phyloP scores from a whole-genome alignment of 2,329 filamentous ascomycete species.

The Xylariaceae sp. region DNA sequence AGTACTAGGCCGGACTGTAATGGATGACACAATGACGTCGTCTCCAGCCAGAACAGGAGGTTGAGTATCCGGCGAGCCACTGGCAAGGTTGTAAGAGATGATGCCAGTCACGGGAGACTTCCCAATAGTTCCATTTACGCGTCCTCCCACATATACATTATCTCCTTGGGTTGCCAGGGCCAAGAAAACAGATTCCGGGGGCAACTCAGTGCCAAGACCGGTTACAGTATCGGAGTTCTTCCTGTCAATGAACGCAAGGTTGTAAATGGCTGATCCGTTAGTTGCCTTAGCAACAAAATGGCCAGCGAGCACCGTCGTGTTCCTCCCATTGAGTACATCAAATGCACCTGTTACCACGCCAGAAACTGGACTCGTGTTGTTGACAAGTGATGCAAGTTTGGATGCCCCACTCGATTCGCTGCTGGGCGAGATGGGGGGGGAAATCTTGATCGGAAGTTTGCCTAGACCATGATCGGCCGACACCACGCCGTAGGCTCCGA shows the following conservation, averaged over 20 bases:
- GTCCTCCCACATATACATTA: slow-evolving; percentile 77
- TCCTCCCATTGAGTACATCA: slow-evolving; percentile 64
- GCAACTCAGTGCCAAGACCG: slow-evolving; percentile 64
- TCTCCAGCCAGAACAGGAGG: slow-evolving; percentile 70
- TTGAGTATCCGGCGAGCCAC: slow-evolving; percentile 62
- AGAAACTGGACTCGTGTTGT: slow-evolving; percentile 41
- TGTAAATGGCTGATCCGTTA: slow-evolving; percentile 69
- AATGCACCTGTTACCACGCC: slow-evolving; percentile 78
- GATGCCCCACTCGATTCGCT: slow-evolving; percentile 36
- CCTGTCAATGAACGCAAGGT: slow-evolving; percentile 78
- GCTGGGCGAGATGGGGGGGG: slow-evolving; percentile 32
- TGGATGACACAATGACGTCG: slow-evolving; percentile 69
- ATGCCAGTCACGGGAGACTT: slow-evolving; percentile 65
- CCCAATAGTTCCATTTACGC: slow-evolving; percentile 66
- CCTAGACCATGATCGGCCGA: slow-evolving; percentile 57
- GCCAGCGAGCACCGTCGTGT: slow-evolving; percentile 83
- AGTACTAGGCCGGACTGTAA: slow-evolving; percentile 66
- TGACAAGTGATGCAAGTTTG: slow-evolving; percentile 45
- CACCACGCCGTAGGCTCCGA: slow-evolving; percentile 68
- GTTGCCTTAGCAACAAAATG: slow-evolving; percentile 71
- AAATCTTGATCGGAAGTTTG: slow-evolving; percentile 55
- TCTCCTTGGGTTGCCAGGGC: slow-evolving; percentile 64
- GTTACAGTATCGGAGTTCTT: slow-evolving; percentile 61
- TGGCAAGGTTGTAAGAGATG: slow-evolving; percentile 71
- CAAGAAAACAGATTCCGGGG: slow-evolving; percentile 69